Evolutionary conservation across 2,329 filamentous ascomycete genomes (phyloP), one percentile per base, ranked within the genome.

Genomic region (Neofusicoccum umdonicola): DNA sequence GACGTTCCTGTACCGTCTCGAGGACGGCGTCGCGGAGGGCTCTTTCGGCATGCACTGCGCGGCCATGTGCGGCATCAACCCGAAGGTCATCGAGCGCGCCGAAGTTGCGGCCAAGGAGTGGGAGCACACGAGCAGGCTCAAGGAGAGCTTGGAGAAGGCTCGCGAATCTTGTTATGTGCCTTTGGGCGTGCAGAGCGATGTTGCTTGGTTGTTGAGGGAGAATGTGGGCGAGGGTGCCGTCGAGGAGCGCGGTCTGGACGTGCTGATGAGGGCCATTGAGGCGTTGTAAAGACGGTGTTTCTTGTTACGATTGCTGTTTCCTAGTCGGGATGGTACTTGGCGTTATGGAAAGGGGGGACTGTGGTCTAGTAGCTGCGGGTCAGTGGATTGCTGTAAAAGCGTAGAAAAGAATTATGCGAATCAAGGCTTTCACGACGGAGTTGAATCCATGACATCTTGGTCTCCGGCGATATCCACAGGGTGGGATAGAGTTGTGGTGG

Each of bases 31-130:
- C 9, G 95, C 95, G 0, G 93, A 98, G 77, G 95, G 95, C 15
- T 96, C 92, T 73, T 99, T 98, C 73, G 95, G 95, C 71, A 99
- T 99, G 95, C 95, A 99, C 77, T 99, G 95, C 74, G 95, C 95
- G 0, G 90, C 92, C 66, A 99, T 99, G 95, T 99, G 95, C 71
- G 95, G 95, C 0, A 98, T 99, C 68, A 87, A 92, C 0, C 82
- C 83, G 50, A 88, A 88, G 63, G 88, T 99, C 15, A 92, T 99
- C 67, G 88, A 93, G 73, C 82, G 90, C 22, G 95, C 95, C 0
- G 95, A 99, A 77, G 86, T 89, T 22, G 95, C 95, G 5, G 95
- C 95, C 1, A 88, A 84, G 70, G 91, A 93, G 72, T 98, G 95
- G 93, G 95, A 99, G 80, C 93, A 97, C 77, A 98, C 95, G 0